Conservation (phyloP, 768 basidiomycete species). For the Strobilomyces echinocephalus region DNA sequence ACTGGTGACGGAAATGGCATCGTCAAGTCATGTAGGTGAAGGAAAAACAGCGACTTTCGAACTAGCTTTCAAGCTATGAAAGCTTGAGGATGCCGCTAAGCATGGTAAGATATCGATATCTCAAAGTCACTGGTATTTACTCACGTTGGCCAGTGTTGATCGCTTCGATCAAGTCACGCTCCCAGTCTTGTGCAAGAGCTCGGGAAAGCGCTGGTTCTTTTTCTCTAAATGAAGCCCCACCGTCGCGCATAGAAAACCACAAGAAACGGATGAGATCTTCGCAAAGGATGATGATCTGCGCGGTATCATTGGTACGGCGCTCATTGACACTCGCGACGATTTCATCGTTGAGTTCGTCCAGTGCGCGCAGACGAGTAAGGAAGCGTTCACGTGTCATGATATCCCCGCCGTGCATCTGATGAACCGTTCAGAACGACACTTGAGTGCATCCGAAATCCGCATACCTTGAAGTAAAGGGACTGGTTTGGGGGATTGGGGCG, state of each 20-base stretch:
- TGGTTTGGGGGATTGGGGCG: constrained; percentile 13
- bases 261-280: constrained; percentile 23
- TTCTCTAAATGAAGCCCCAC: constrained; percentile 19
- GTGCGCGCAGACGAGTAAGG: constrained; percentile 12
- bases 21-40: neutral
- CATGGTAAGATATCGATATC: neutral
- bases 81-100: constrained; percentile 3
- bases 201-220: constrained; percentile 15
- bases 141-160: constrained; percentile 22
- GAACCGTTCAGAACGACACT: neutral
- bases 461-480: constrained; percentile 21
- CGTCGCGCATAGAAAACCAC: constrained; percentile 30
- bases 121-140: neutral
- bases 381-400: constrained; percentile 20
- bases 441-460: neutral
- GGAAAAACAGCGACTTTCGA: neutral
- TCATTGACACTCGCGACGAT: constrained; percentile 18
- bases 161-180: constrained; percentile 5
- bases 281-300: constrained; percentile 23
- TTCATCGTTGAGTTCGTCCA: constrained; percentile 15
- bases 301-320: constrained; percentile 22
- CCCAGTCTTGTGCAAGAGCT: constrained; percentile 18
- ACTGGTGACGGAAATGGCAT: neutral
- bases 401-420: constrained; percentile 23
- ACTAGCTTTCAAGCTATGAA: neutral